phyloP scores from a whole-genome alignment of 805 yeast genomes.

The Myxozyma neotropica region DNA sequence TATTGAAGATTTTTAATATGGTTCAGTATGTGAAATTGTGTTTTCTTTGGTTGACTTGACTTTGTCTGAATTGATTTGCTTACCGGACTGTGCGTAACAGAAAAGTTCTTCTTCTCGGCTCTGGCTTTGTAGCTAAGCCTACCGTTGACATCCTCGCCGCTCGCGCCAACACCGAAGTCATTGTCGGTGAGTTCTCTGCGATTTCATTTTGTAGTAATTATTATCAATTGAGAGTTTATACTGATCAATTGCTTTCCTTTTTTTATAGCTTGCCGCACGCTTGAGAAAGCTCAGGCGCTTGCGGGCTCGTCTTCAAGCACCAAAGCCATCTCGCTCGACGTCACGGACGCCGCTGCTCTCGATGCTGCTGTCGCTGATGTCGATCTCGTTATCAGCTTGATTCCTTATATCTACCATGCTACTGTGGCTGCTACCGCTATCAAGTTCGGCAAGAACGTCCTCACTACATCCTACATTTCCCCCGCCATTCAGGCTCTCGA shows the following conservation, averaged over 20 bases:
- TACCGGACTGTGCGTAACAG: background rate
- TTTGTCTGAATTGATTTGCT: background rate
- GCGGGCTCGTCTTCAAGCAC: conserved; percentile 70
- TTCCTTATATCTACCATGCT: conserved; percentile 95
- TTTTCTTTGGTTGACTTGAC: background rate
- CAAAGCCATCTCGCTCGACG: conserved; percentile 85
- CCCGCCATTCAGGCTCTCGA: conserved; percentile 33
- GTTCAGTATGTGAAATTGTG: background rate
- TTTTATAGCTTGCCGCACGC: conserved; percentile 79
- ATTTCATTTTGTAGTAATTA: background rate
- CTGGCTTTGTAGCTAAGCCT: conserved; percentile 98
- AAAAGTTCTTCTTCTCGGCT: conserved; percentile 37
- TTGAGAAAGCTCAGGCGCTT: conserved; percentile 79
- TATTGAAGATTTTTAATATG: no score
- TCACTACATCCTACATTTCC: conserved; percentile 95
- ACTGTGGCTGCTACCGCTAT: conserved; percentile 91
- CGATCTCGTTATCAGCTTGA: conserved; percentile 83
- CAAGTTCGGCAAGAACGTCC: conserved; percentile 76
- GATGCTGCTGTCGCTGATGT: conserved; percentile 74
- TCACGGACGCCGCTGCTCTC: conserved; percentile 72
- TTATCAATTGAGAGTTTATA: background rate
- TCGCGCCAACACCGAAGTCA: conserved; percentile 78
- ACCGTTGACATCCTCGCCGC: conserved; percentile 87
- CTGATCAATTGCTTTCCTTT: background rate
- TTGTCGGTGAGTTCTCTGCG: conserved; percentile 56